A percentile compares a stretch with the other conserved stretches of the same genome.
Evolutionary conservation across 495 filamentous ascomycete species (phyloP).

Genomic region (Neurospora cerealis): DNA sequence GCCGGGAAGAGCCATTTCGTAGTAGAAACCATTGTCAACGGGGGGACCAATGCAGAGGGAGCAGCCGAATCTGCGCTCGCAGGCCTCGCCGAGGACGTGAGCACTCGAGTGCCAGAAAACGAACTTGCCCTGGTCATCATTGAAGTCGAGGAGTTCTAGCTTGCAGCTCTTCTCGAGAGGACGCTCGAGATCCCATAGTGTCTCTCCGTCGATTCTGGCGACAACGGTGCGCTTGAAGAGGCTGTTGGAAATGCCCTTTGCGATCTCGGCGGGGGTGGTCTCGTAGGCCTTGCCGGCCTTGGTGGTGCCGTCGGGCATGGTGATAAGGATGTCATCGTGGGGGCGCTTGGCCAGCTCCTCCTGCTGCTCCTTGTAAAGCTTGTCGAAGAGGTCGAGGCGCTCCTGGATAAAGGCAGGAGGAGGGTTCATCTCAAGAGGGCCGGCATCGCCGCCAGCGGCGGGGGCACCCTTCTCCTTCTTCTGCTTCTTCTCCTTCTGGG

Average conservation of each 20-base stretch:
- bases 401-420: constrained; percentile 71
- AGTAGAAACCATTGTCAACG: constrained; percentile 88
- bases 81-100: constrained; percentile 88
- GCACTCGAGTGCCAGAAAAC: constrained; percentile 72
- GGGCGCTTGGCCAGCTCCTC: constrained; percentile 58
- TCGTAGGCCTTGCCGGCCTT: constrained; percentile 59
- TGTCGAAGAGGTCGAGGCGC: constrained; percentile 78
- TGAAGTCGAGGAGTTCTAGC: constrained; percentile 74
- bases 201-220: constrained; percentile 61
- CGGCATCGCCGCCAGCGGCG: constrained; percentile 25
- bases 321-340: constrained; percentile 56
- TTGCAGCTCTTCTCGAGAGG: constrained; percentile 75
- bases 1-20: constrained; percentile 84
- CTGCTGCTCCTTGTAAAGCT: constrained; percentile 72
- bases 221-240: constrained; percentile 70
- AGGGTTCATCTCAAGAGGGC: constrained; percentile 49
- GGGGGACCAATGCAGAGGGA: constrained; percentile 85
- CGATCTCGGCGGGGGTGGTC: constrained; percentile 59
- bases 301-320: constrained; percentile 51
- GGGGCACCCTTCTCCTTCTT: constrained; percentile 33
- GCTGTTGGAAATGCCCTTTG: constrained; percentile 56
- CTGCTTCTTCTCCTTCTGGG: constrained; percentile 16
- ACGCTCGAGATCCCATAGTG: constrained; percentile 83
- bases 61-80: constrained; percentile 80
- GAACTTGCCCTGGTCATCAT: constrained; percentile 65